Evolutionary conservation across 2,329 filamentous ascomycete species (phyloP).

Genomic region (Aureobasidium sp.): DNA sequence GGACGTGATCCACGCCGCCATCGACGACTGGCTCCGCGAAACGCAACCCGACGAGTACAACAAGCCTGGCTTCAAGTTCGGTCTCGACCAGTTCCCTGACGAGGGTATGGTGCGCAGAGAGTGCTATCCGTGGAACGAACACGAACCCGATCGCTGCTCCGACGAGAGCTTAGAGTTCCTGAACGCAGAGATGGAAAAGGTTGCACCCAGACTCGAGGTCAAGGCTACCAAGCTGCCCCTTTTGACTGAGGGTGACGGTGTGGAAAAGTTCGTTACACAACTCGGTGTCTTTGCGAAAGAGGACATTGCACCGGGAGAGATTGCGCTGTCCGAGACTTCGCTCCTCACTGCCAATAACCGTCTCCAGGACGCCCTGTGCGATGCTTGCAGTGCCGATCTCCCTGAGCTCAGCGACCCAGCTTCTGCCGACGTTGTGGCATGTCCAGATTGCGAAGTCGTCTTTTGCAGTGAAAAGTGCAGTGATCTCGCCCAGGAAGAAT

Average conservation of each 20-base stretch:
- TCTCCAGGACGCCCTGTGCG: conserved; percentile 78
- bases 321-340: conserved; percentile 73
- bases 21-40: conserved; percentile 23
- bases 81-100: conserved; percentile 53
- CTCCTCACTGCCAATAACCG: conserved; percentile 84
- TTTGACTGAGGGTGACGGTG: conserved; percentile 36
- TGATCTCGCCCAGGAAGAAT: conserved; percentile 47
- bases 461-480: conserved; percentile 55
- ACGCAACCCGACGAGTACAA: conserved; percentile 18
- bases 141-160: conserved; percentile 53
- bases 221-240: conserved; percentile 68
- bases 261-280: conserved; percentile 54
- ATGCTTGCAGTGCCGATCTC: conserved; percentile 74
- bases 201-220: conserved; percentile 78
- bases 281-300: conserved; percentile 84
- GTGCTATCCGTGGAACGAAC: conserved; percentile 56
- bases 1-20: conserved; percentile 39
- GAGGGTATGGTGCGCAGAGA: conserved; percentile 61
- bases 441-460: conserved; percentile 51
- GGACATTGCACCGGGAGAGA: conserved; percentile 69
- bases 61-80: conserved; percentile 15
- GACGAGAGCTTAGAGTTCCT: conserved; percentile 55
- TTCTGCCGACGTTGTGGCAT: conserved; percentile 33
- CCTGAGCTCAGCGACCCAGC: conserved; percentile 37
- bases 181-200: conserved; percentile 60